These are phyloP conservation scores for Verticillium albo-atrum DNA, from an alignment of 2,329 filamentous ascomycete species.

Conservation along the genomic window DNA sequence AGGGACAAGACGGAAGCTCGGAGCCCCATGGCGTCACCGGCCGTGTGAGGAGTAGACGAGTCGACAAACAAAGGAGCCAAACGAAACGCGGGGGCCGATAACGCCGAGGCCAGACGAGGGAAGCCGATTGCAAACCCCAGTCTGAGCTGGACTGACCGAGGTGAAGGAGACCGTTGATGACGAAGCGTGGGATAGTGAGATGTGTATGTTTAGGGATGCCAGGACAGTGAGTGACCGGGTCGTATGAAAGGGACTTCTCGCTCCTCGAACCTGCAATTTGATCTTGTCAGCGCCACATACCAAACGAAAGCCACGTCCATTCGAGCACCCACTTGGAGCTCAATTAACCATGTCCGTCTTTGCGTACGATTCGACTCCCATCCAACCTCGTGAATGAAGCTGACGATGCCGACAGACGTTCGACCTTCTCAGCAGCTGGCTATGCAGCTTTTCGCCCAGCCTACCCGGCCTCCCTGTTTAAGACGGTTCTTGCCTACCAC, in stretches of 20 bases:
- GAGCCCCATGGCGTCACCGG: slow-evolving; percentile 4
- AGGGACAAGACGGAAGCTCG: neutral
- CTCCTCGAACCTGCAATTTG: neutral
- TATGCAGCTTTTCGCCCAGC: slow-evolving; percentile 58
- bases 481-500: slow-evolving; percentile 35
- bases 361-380: slow-evolving; percentile 28
- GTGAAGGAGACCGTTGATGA: neutral
- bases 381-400: neutral
- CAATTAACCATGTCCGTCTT: slow-evolving; percentile 41
- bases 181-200: neutral
- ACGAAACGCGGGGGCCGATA: slow-evolving; percentile 5
- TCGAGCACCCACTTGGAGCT: neutral
- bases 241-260: neutral
- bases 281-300: neutral
- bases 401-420: slow-evolving; percentile 35
- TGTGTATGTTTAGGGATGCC: neutral
- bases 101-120: slow-evolving; percentile 5
- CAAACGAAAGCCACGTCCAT: neutral
- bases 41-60: neutral
- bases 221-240: neutral
- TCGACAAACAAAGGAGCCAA: too few relatives aligned
- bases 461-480: slow-evolving; percentile 52
- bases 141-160: neutral
- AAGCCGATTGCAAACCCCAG: neutral
- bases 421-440: slow-evolving; percentile 49